Base-by-base conservation (phyloP, 164 flowering plant species). In the Protea cynaroides region DNA sequence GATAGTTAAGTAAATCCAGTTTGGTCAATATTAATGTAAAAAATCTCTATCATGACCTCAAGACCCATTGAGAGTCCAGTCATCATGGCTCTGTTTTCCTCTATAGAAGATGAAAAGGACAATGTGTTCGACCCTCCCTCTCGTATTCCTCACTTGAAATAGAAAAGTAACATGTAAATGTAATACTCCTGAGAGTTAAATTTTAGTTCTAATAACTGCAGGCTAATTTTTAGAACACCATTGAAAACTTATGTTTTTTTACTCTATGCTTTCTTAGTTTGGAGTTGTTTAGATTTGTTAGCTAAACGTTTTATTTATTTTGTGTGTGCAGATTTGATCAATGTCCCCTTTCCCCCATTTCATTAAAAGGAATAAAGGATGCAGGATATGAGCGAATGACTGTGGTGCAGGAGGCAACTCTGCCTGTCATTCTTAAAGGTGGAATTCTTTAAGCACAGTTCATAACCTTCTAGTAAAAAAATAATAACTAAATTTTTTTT, bases 331-430 rank as follows among this genome's bases (percentile, higher is more conserved):
- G 99, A 82, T 95, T 95, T 74, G 98, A 95, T 74, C 84, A 90
- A 62, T 87, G 85, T 77, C 52, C 90, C 3, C 38, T 95, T 58
- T 92, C 98, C 62, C 84, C 96, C 46, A 67, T 83, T 59, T 83
- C 98, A 8, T 59, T 95, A 44, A 90, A 95, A 78, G 98, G 75
- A 77, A 76, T 95, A 69, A 90, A 85, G 77, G 91, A 84, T 79
- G 95, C 84, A 70, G 98, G 99, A 29, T 95, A 82, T 78, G 96
- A 90, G 76, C 88, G 75, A 70, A 92, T 95, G 98, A 95, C 98
- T 49, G 66, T 88, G 65, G 99, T 92, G 52, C 99, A 95, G 71
- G 99, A 76, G 67, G 98, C 96, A 66, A 90, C 98, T 25, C 88
- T 95, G 62, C 99, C 99, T 44, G 72, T 86, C 56, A 92, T 95